Conservation (phyloP, 768 basidiomycete genomes). For the Serpula lacrymans region DNA sequence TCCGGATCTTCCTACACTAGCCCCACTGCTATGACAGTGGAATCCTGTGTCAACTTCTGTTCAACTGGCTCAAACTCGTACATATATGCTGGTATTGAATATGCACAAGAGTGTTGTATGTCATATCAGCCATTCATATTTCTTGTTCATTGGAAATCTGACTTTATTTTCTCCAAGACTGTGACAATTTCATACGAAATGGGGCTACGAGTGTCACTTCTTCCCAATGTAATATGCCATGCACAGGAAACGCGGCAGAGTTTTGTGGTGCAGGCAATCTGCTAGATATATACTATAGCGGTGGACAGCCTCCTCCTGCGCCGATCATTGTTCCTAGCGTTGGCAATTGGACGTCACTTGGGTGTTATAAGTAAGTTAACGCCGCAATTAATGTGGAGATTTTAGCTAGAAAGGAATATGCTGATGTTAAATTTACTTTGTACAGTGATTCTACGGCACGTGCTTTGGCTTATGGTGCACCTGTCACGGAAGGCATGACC, state of each 20-base stretch:
- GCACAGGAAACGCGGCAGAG: slow-evolving; percentile 56
- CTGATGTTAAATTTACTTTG: slow-evolving; percentile 1
- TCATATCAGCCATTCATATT: slow-evolving; percentile 7
- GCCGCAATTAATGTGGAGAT: slow-evolving; percentile 3
- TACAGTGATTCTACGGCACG: slow-evolving; percentile 35
- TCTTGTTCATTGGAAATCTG: slow-evolving; percentile 1
- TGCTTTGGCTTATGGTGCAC: slow-evolving; percentile 26
- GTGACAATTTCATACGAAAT: slow-evolving; percentile 52
- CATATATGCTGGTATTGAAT: slow-evolving; percentile 72
- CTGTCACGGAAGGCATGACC: slow-evolving; percentile 42
- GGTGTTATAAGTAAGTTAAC: slow-evolving; percentile 63
- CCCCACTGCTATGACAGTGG: slow-evolving; percentile 59
- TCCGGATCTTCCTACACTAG: slow-evolving; percentile 42
- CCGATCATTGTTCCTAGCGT: slow-evolving; percentile 52
- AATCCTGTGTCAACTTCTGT: slow-evolving; percentile 44
- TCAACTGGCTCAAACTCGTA: slow-evolving; percentile 33
- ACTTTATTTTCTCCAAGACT: slow-evolving; percentile 44
- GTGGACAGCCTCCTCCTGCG: slow-evolving; percentile 49
- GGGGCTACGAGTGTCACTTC: slow-evolving; percentile 41
- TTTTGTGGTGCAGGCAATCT: slow-evolving; percentile 57
- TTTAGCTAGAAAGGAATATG: background rate
- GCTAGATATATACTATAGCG: slow-evolving; percentile 65
- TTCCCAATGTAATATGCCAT: slow-evolving; percentile 59
- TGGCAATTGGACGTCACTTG: slow-evolving; percentile 66
- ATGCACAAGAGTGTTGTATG: slow-evolving; percentile 61